Evolutionary conservation across 2,329 filamentous ascomycete species (phyloP).

Genomic region (Ceratocystis albifundus): DNA sequence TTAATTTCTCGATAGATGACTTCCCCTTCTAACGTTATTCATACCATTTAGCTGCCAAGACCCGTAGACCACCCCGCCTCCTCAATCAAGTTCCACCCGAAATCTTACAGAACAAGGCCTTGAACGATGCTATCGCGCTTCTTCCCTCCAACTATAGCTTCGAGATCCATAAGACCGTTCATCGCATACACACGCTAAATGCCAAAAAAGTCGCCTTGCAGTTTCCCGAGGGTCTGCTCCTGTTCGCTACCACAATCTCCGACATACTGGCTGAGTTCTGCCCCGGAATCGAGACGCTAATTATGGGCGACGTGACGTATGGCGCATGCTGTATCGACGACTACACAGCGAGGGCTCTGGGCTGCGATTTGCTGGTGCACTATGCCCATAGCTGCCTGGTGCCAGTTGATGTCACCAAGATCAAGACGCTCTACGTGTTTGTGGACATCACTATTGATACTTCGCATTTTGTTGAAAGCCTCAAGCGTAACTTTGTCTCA

Average conservation of each 20-base stretch:
- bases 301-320: slow-evolving; percentile 99
- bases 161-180: slow-evolving; percentile 96
- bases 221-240: slow-evolving; percentile 85
- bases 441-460: slow-evolving; percentile 96
- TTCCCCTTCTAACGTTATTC: not conserved
- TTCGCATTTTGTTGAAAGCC: slow-evolving; percentile 68
- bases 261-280: slow-evolving; percentile 95
- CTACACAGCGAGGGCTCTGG: slow-evolving; percentile 86
- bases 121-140: slow-evolving; percentile 76
- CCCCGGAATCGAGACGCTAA: slow-evolving; percentile 78
- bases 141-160: slow-evolving; percentile 96
- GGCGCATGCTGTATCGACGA: slow-evolving; percentile 98
- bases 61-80: slow-evolving; percentile 63
- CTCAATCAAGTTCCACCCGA: slow-evolving; percentile 82
- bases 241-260: slow-evolving; percentile 95
- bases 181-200: slow-evolving; percentile 70
- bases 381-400: slow-evolving; percentile 96
- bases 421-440: slow-evolving; percentile 95
- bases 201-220: slow-evolving; percentile 85
- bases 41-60: slow-evolving; percentile 49
- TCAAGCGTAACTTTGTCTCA: slow-evolving; percentile 75
- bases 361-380: slow-evolving; percentile 88
- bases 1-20: too few species aligned
- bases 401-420: slow-evolving; percentile 89
- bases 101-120: slow-evolving; percentile 71